Base-by-base conservation (phyloP, 371 early-diverging fungal genomes). In the Basidiobolus meristosporus region DNA sequence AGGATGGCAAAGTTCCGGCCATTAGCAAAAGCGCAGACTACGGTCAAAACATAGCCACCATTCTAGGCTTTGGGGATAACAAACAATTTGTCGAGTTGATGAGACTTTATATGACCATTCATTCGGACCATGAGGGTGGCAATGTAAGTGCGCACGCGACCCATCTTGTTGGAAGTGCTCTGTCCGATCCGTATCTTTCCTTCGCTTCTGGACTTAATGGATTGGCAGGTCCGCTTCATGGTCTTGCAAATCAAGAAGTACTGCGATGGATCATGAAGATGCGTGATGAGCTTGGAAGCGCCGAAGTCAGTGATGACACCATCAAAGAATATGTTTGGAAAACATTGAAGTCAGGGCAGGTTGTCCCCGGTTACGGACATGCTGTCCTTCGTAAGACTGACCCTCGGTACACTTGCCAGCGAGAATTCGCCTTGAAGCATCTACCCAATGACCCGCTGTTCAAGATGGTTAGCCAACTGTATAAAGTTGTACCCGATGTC, bases 41-140 rank as follows among this genome's bases (percentile, higher is more conserved):
- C 71, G 78, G 83, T 51, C 83, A 81, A 64, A 92, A 93, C 78
- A 85, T 90, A 60, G 76, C 96, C 58, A 70, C 71, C 57, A 67
- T 91, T 39, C 74, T 97, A 34, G 98, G 98, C 44, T 95, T 70
- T 70, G 73, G 69, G 26, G 70, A 81, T 46, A n/a, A n/a, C n/a
- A 84, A 78, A 65, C 55, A 81, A 53, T 97, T 97, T 61, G 70
- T 84, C 45, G 95, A 97, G 60, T 75, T 97, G 56, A 86, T 97
- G 87, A 84, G 96, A 52, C 69, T 97, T 45, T 97, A 97, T 76
- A 69, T 97, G 57, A 88, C 89, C 60, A 95, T 97, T 61, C 98
- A 97, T 85, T 88, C 92, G 51, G 98, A 97, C 65, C 98, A 97
- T 77, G 98, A 97, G 73, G 98, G 98, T 65, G 98, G 98, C 51